phyloP scores from a whole-genome alignment of 257 asterid species.

The Penstemon davidsonii region DNA sequence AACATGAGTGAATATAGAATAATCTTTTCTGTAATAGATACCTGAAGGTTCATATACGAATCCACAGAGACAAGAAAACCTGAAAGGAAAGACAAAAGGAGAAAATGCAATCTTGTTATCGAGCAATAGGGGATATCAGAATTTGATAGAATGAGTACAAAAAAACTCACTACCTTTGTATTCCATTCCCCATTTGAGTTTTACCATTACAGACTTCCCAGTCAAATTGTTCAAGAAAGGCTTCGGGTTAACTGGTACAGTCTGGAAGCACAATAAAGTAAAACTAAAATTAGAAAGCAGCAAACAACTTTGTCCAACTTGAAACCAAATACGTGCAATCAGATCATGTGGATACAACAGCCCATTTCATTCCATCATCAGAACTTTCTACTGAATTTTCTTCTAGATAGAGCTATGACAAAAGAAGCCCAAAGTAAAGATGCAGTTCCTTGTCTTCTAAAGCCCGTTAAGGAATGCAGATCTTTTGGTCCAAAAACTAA shows the following conservation, averaged over 20 bases:
- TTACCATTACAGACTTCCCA: conserved; percentile 93
- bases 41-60: conserved; percentile 99
- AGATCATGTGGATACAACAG: conserved; percentile 8
- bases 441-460: too few relatives aligned
- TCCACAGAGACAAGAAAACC: conserved; percentile 93
- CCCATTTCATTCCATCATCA: not conserved
- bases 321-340: not conserved
- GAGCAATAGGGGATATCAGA: not conserved
- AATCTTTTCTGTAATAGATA: conserved; percentile 28
- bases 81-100: conserved; percentile 34
- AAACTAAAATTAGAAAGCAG: conserved; percentile 12
- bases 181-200: conserved; percentile 99
- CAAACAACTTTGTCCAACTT: not conserved
- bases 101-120: not conserved
- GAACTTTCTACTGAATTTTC: not conserved
- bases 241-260: conserved; percentile 97
- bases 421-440: not conserved
- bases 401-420: not conserved
- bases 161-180: conserved; percentile 65
- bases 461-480: too few relatives aligned
- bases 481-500: too few relatives aligned
- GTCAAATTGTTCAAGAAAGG: conserved; percentile 97
- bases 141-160: not conserved
- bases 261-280: conserved; percentile 44
- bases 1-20: too few relatives aligned